Conservation (phyloP, 768 basidiomycete genomes). For the Boletus coccyginus region DNA sequence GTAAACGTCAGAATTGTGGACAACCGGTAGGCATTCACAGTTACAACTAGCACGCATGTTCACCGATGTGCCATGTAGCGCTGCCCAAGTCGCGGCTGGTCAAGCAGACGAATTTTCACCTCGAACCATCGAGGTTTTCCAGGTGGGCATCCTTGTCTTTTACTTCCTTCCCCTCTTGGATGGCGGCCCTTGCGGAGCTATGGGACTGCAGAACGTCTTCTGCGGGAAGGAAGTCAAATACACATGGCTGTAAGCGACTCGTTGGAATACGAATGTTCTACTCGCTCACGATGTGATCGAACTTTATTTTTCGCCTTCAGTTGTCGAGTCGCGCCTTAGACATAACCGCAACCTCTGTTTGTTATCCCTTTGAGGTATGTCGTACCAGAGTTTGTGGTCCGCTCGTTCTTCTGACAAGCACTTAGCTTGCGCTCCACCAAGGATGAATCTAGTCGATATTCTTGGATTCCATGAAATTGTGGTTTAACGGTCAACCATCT, state of each 20-base stretch:
- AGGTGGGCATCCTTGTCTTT: conserved; percentile 26
- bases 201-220: conserved; percentile 62
- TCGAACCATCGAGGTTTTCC: conserved; percentile 42
- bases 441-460: conserved; percentile 40
- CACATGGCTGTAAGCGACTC: conserved; percentile 54
- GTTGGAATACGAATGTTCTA: conserved; percentile 39
- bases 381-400: neutral
- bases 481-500: conserved; percentile 33
- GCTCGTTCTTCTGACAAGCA: neutral
- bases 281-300: conserved; percentile 15
- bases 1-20: conserved; percentile 41
- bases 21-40: conserved; percentile 29
- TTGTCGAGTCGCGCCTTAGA: conserved; percentile 61
- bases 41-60: neutral
- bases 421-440: conserved; percentile 33
- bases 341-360: conserved; percentile 55
- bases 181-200: conserved; percentile 52
- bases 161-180: neutral
- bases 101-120: conserved; percentile 31
- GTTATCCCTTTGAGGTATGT: conserved; percentile 68
- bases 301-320: conserved; percentile 31
- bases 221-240: conserved; percentile 62
- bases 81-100: conserved; percentile 17
- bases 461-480: conserved; percentile 32
- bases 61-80: conserved; percentile 7